Conservation (phyloP, 306 rosid species). For the Rubus parviflorus region DNA sequence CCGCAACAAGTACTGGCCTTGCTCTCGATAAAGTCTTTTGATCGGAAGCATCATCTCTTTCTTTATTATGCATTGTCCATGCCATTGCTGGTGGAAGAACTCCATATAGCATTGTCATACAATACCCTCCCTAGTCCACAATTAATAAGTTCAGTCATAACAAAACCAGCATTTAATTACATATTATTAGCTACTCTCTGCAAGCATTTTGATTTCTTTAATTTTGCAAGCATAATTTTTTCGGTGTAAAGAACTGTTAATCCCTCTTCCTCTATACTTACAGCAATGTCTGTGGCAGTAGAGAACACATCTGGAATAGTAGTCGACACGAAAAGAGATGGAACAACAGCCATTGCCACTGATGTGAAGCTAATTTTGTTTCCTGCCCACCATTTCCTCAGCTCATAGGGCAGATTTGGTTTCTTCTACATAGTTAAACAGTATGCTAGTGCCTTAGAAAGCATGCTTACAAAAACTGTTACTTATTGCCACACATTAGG, state of each 20-base stretch:
- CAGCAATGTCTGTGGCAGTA: slow-evolving; percentile 70
- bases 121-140: slow-evolving; percentile 67
- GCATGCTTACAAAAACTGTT: background rate
- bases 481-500: background rate
- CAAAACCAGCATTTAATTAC: background rate
- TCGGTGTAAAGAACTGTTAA: too few relatives aligned
- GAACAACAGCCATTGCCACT: slow-evolving; percentile 57
- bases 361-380: slow-evolving; percentile 47
- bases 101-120: slow-evolving; percentile 75
- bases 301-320: slow-evolving; percentile 62
- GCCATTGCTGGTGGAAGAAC: slow-evolving; percentile 87
- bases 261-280: slow-evolving; percentile 33
- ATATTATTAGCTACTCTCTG: background rate
- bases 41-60: slow-evolving; percentile 25
- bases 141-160: background rate
- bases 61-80: slow-evolving; percentile 49
- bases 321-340: slow-evolving; percentile 56
- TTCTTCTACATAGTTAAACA: slow-evolving; percentile 14
- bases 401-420: slow-evolving; percentile 11
- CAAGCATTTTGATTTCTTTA: background rate
- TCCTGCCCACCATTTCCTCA: slow-evolving; percentile 55
- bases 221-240: background rate
- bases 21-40: slow-evolving; percentile 34
- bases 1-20: slow-evolving; percentile 53
- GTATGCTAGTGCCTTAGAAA: background rate